These are phyloP conservation scores for Chamaecyparis obtusa DNA, from an alignment of 75 land plant genomes.

Conservation along the genomic window DNA sequence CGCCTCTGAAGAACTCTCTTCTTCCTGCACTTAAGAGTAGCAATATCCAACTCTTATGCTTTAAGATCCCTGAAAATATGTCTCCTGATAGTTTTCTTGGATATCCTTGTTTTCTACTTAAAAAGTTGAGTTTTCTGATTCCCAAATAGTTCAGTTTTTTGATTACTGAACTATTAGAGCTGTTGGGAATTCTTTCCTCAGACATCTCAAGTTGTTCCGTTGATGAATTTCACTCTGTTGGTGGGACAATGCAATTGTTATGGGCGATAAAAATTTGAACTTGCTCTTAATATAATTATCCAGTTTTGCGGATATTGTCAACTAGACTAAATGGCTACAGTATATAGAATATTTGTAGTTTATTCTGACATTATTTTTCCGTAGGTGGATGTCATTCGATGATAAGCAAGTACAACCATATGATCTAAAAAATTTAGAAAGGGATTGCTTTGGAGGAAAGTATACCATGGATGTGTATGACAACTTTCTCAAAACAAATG, in stretches of 20 bases:
- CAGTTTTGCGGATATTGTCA: neutral
- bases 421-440: slow-evolving; percentile 31
- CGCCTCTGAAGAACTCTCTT: neutral
- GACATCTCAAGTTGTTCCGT: neutral
- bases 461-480: slow-evolving; percentile 34
- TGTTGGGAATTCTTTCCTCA: neutral
- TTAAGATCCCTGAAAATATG: neutral
- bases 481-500: slow-evolving; percentile 27
- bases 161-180: neutral
- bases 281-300: neutral
- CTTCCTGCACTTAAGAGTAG: neutral
- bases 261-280: neutral
- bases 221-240: neutral
- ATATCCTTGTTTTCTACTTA: neutral
- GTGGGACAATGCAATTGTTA: neutral
- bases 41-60: neutral
- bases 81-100: neutral
- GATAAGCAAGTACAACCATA: slow-evolving; percentile 40
- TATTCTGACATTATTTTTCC: neutral
- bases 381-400: slow-evolving; percentile 34
- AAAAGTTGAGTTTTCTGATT: neutral
- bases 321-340: neutral
- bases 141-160: neutral
- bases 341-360: neutral
- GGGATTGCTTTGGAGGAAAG: slow-evolving; percentile 37